Conservation (phyloP, 2,329 filamentous ascomycete species). For the Triangularia verruculosa region DNA sequence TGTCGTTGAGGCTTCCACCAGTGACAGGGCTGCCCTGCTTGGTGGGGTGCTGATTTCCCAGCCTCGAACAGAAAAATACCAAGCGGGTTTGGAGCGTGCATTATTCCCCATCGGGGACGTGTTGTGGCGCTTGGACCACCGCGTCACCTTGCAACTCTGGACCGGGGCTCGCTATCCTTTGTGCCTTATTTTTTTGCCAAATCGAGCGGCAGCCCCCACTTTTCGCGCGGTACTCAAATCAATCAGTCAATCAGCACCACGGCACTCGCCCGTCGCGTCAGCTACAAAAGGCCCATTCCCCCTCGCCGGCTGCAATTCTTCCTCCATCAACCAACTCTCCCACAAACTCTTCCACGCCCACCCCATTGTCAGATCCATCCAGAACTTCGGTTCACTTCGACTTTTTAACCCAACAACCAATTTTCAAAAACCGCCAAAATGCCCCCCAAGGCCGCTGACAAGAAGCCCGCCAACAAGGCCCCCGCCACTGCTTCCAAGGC, state of each 20-base stretch:
- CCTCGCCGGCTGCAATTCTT: constrained; percentile 47
- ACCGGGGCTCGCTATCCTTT: constrained; percentile 12
- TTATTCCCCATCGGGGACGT: constrained; percentile 21
- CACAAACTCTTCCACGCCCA: constrained; percentile 35
- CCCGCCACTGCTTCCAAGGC: constrained; percentile 69
- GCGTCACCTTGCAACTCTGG: constrained; percentile 21
- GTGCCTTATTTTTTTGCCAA: constrained; percentile 29
- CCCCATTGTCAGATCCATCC: constrained; percentile 27
- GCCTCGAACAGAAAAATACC: not conserved
- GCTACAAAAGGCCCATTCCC: constrained; percentile 59
- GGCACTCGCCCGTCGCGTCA: constrained; percentile 50
- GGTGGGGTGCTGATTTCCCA: constrained; percentile 3
- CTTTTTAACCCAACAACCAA: constrained; percentile 26
- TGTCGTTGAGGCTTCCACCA: not conserved
- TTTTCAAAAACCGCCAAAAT: constrained; percentile 58
- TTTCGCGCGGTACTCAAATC: constrained; percentile 29
- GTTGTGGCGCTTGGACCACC: constrained; percentile 30
- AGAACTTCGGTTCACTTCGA: constrained; percentile 26
- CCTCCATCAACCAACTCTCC: constrained; percentile 46
- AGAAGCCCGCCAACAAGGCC: constrained; percentile 98
- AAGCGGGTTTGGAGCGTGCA: constrained; percentile 4
- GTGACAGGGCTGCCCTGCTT: constrained; percentile 2
- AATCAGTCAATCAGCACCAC: constrained; percentile 55
- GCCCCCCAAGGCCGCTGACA: constrained; percentile 96
- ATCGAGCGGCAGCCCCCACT: constrained; percentile 28